phyloP scores from a whole-genome alignment of 805 yeast genomes.

The Nadsonia fulvescens region DNA sequence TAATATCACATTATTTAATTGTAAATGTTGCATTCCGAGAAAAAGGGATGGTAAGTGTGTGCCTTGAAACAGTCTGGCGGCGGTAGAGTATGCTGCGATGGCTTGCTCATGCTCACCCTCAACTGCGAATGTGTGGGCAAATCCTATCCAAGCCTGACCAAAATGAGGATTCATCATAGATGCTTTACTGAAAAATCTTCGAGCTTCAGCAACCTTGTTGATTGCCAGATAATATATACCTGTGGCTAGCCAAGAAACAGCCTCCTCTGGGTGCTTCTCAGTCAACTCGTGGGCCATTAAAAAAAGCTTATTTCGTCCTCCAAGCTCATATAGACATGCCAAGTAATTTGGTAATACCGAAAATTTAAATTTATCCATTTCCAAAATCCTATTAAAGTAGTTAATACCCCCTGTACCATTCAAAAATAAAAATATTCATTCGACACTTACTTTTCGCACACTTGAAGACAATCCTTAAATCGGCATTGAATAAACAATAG shows the following conservation, averaged over 20 bases:
- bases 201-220: constrained; percentile 58
- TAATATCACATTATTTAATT: constrained; percentile 62
- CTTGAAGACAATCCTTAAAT: constrained; percentile 52
- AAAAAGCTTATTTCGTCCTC: constrained; percentile 66
- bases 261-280: constrained; percentile 60
- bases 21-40: constrained; percentile 90
- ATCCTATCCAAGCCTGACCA: constrained; percentile 95
- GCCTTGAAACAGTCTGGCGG: constrained; percentile 60
- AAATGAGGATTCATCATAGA: constrained; percentile 76
- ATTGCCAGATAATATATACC: constrained; percentile 76
- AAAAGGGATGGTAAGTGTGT: constrained; percentile 79
- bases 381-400: too few relatives aligned
- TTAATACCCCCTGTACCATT: constrained; percentile 6
- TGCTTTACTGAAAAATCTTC: constrained; percentile 76
- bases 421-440: constrained; percentile 9
- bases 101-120: constrained; percentile 99
- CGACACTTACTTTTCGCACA: constrained; percentile 44
- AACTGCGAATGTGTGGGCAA: constrained; percentile 92
- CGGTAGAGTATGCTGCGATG: constrained; percentile 89
- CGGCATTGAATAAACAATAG: constrained; percentile 55
- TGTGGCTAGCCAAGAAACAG: constrained; percentile 82
- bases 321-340: constrained; percentile 70
- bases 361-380: constrained; percentile 49
- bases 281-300: constrained; percentile 71
- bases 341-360: constrained; percentile 60